Conservation (phyloP, 805 yeast genomes). For the Wickerhamiella alocasiicola region DNA sequence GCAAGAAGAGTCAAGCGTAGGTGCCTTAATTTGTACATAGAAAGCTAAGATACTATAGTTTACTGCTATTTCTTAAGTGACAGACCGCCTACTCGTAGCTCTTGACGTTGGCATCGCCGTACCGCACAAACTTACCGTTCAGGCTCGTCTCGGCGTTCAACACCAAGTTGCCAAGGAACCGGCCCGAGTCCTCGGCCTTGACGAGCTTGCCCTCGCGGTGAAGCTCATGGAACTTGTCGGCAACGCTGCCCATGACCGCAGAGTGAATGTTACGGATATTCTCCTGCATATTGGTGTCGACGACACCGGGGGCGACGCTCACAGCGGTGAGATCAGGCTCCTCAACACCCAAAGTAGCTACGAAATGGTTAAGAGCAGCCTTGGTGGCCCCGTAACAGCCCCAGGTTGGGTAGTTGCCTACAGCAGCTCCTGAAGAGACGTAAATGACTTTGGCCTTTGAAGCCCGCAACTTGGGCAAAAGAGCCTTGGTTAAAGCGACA, state of each 20-base stretch:
- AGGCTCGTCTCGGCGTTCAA: conserved; percentile 44
- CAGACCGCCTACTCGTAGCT: neutral
- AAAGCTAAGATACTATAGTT: too few relatives aligned
- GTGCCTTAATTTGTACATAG: conserved; percentile 5
- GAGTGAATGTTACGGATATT: conserved; percentile 51
- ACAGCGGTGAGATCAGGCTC: conserved; percentile 48
- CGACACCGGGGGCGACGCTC: conserved; percentile 90
- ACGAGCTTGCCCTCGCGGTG: conserved; percentile 46
- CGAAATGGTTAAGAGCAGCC: conserved; percentile 78
- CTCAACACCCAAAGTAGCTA: conserved; percentile 54
- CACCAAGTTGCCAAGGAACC: conserved; percentile 54
- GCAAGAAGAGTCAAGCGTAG: conserved; percentile 2
- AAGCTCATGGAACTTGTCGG: conserved; percentile 51
- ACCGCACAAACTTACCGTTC: conserved; percentile 60
- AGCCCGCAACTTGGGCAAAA: conserved; percentile 40
- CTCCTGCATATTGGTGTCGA: conserved; percentile 78
- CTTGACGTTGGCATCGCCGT: too few relatives aligned
- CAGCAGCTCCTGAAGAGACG: conserved; percentile 84
- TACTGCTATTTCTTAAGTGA: neutral
- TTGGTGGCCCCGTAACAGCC: conserved; percentile 85
- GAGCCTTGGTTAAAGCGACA: conserved; percentile 40
- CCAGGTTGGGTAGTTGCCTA: conserved; percentile 58
- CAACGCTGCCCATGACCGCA: conserved; percentile 51
- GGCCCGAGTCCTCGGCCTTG: conserved; percentile 61
- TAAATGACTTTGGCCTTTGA: conserved; percentile 55